Evolutionary conservation across 1,284 basidiomycete species (phyloP).

Genomic region (Trametes sp.): DNA sequence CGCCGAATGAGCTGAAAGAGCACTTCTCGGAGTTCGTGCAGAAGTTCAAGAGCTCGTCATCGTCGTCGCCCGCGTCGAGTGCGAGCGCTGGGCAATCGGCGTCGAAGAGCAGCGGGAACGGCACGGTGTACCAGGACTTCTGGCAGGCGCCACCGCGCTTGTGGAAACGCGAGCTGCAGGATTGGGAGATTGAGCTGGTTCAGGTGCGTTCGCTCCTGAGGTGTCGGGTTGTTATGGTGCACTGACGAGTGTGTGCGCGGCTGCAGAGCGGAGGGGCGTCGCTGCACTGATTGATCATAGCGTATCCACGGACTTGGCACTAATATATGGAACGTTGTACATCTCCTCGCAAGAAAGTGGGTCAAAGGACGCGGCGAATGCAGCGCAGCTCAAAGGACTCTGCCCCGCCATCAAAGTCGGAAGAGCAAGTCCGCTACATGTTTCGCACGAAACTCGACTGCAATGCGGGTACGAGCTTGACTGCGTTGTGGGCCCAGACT

Average conservation of each 20-base stretch:
- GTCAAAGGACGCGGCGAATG: not conserved
- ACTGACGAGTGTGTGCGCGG: not conserved
- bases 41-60: constrained; percentile 51
- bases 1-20: constrained; percentile 73
- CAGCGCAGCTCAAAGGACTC: too few species aligned
- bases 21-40: constrained; percentile 66
- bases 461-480: too few species aligned
- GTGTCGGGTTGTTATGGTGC: not conserved
- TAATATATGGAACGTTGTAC: constrained; percentile 18
- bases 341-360: not conserved
- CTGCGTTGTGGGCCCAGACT: too few species aligned
- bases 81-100: constrained; percentile 29
- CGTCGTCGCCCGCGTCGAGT: constrained; percentile 26
- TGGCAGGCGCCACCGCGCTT: constrained; percentile 81
- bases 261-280: constrained; percentile 31
- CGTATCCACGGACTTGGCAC: constrained; percentile 8
- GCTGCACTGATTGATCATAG: constrained; percentile 13
- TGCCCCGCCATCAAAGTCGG: too few species aligned
- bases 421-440: too few species aligned
- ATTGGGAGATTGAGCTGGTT: constrained; percentile 82
- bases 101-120: constrained; percentile 40
- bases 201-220: constrained; percentile 59
- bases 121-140: constrained; percentile 65
- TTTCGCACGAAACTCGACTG: too few species aligned
- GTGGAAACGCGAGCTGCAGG: constrained; percentile 69